Evolutionary conservation across 176 grass and related monocot species (phyloP), one percentile per base, ranked within the genome.

Genomic region (Chloris gayana): DNA sequence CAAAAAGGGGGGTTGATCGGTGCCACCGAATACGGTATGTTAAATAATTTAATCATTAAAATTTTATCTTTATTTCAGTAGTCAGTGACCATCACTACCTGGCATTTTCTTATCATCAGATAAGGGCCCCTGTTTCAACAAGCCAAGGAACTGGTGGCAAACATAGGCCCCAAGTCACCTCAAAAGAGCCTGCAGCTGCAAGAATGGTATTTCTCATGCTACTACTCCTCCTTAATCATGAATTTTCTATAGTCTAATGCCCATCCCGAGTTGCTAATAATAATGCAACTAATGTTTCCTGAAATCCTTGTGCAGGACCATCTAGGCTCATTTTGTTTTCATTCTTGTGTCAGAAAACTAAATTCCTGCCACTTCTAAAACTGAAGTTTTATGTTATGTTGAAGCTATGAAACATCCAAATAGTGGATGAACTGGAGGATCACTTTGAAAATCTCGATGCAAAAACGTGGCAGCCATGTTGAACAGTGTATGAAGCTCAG

Each of bases 11-110:
- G n/a, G 61, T 63, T 70, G 86, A 88, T 72, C 74, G 63, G 69
- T 87, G 62, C 58, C 81, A 76, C 88, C 82, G 42, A 86, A 73
- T 72, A 98, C 95, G 90, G 90, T 91, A 86, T 50, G 22, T 14
- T 8, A 14, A 46, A 62, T 18, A 3, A 64, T n/a, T 29, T 79
- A 26, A 64, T 77, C 15, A n/a, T 32, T 86, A n/a, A n/a, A 10
- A 19, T 35, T 39, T 5, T 37, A 71, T 64, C 4, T 4, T n/a
- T 71, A 25, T 67, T 74, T n/a, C 24, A 71, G 27, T 27, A 7
- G 10, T 54, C 3, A 72, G 37, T 74, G 22, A 31, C 65, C 25
- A 53, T 67, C 53, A 18, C 24, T 79, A 69, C 67, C 37, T 75
- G 14, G 50, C 58, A 56, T 64, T 79, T 82, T 10, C 73, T 32